These are phyloP conservation scores for Starmera amethionina DNA, from an alignment of 805 yeast genomes.

Conservation along the genomic window DNA sequence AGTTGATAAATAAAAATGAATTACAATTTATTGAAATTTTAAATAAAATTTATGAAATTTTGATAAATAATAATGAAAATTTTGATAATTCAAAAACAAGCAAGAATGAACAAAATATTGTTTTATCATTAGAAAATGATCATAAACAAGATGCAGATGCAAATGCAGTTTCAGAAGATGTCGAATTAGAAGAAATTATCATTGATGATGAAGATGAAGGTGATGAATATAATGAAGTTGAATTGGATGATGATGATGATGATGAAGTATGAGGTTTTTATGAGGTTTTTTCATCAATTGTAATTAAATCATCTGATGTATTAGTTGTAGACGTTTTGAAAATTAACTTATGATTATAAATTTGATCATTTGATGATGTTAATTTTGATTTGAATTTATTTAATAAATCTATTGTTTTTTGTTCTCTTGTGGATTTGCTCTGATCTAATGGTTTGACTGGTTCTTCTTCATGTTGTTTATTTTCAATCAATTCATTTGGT, in stretches of 20 bases:
- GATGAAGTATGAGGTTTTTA: neutral
- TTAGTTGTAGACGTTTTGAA: too few relatives aligned
- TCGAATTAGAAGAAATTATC: neutral
- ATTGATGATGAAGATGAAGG: slow-evolving; percentile 7
- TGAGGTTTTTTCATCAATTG: too few relatives aligned
- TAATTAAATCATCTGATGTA: too few relatives aligned
- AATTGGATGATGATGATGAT: slow-evolving; percentile 1
- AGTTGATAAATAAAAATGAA: slow-evolving; percentile 9
- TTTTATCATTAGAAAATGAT: slow-evolving; percentile 6
- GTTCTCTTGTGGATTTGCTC: slow-evolving; percentile 12
- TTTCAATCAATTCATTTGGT: neutral
- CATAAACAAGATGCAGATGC: slow-evolving; percentile 9
- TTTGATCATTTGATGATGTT: neutral
- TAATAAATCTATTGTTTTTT: slow-evolving; percentile 18
- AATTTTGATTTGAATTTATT: slow-evolving; percentile 15
- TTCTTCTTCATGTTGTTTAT: neutral
- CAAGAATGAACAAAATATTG: slow-evolving; percentile 7
- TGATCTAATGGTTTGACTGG: neutral
- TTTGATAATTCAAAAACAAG: neutral
- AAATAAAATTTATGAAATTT: neutral
- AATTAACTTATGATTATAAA: too few relatives aligned
- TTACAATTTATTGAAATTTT: slow-evolving; percentile 3
- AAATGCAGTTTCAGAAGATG: neutral
- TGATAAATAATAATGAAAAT: neutral
- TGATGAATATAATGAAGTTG: slow-evolving; percentile 4